A percentile compares a stretch with the other conserved stretches of the same genome.
These are phyloP conservation scores for Neodidymelliopsis sp. DNA, from an alignment of 2,329 filamentous ascomycete species.

Conservation along the genomic window DNA sequence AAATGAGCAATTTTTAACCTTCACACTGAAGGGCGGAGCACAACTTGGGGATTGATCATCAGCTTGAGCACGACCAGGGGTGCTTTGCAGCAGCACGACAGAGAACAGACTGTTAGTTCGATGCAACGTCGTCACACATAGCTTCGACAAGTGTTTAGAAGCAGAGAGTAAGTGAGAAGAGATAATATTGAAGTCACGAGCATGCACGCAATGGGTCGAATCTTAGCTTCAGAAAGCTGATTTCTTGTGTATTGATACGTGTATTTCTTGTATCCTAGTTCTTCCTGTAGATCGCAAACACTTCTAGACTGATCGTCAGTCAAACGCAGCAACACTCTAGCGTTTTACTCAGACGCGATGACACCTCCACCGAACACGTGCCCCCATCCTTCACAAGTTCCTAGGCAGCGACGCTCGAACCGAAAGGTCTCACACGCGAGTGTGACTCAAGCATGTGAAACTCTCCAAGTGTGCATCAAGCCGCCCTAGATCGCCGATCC, in stretches of 20 bases:
- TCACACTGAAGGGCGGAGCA: too few species aligned
- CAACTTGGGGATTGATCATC: too few species aligned
- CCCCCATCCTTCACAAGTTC: slow-evolving; percentile 17
- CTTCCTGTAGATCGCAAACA: neutral
- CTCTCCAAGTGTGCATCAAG: slow-evolving; percentile 46
- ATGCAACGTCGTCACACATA: too few species aligned
- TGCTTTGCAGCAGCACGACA: too few species aligned
- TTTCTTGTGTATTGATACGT: neutral
- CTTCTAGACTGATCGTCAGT: neutral
- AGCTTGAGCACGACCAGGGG: too few species aligned
- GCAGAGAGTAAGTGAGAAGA: neutral
- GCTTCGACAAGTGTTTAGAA: neutral
- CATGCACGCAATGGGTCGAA: neutral
- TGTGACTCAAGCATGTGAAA: slow-evolving; percentile 30
- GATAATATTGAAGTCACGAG: neutral
- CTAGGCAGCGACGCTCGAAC: slow-evolving; percentile 51
- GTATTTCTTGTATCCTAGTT: slow-evolving; percentile 2
- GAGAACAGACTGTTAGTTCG: too few species aligned
- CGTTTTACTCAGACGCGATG: slow-evolving; percentile 28
- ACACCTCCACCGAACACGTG: slow-evolving; percentile 44
- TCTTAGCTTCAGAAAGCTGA: neutral
- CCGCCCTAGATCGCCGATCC: slow-evolving; percentile 25
- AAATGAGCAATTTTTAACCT: neutral
- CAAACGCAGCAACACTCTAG: neutral
- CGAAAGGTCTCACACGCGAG: slow-evolving; percentile 28